Conservation (phyloP, 108 stramenopile genomes). For the Halocafeteria seosinensis region DNA sequence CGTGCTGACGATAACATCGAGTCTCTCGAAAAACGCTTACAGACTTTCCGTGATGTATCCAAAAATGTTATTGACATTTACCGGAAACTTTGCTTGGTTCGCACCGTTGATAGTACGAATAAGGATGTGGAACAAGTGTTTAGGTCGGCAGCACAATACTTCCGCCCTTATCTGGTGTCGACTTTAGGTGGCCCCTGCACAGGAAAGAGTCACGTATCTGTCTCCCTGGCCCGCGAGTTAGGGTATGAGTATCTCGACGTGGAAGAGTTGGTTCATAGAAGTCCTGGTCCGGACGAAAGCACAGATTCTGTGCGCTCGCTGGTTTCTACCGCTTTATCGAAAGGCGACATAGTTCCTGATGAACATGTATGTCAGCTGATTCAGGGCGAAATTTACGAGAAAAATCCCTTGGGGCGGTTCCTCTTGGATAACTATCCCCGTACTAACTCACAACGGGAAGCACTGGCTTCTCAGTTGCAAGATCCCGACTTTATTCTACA, state of each 20-base stretch:
- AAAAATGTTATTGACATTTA: slow-evolving; percentile 13
- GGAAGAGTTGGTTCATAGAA: slow-evolving; percentile 67
- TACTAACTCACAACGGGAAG: too few relatives aligned
- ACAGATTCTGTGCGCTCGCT: too few relatives aligned
- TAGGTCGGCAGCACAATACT: neutral
- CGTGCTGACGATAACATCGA: slow-evolving; percentile 38
- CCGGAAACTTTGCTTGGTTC: slow-evolving; percentile 1
- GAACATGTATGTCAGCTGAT: too few relatives aligned
- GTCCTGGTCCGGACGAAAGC: too few relatives aligned
- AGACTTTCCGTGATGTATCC: slow-evolving; percentile 7
- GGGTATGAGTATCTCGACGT: slow-evolving; percentile 68
- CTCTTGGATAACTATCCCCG: too few relatives aligned
- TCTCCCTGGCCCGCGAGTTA: slow-evolving; percentile 49
- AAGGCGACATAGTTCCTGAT: too few relatives aligned
- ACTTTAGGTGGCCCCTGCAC: slow-evolving; percentile 84
- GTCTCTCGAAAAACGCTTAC: slow-evolving; percentile 24
- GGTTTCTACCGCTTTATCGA: too few relatives aligned
- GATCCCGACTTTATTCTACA: too few relatives aligned
- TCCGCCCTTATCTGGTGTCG: slow-evolving; percentile 41
- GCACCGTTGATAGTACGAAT: neutral
- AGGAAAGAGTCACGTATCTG: slow-evolving; percentile 60
- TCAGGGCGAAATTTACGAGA: too few relatives aligned
- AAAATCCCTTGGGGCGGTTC: too few relatives aligned
- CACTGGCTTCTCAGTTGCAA: too few relatives aligned
- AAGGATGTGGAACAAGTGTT: neutral